phyloP scores from a whole-genome alignment of 1,139 yeast species.

The Arxiozyma slooffiae region DNA sequence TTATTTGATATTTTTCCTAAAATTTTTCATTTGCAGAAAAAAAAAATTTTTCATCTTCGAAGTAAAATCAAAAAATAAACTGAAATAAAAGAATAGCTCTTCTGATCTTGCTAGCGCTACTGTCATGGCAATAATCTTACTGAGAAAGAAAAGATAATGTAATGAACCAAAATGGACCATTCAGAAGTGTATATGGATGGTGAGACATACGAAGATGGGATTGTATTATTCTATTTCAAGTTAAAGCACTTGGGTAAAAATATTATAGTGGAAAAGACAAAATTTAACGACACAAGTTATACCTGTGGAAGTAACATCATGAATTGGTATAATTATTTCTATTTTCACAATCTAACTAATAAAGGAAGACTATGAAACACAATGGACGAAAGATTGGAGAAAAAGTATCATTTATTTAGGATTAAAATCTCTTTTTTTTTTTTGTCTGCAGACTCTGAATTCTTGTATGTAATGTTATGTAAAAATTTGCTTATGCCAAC shows the following conservation, averaged over 20 bases:
- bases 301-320: not conserved
- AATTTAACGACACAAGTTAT: no score
- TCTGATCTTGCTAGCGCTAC: not conserved
- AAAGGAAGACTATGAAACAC: not conserved
- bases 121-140: not conserved
- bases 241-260: not conserved
- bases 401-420: not conserved
- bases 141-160: not conserved
- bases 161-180: not conserved
- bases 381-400: no score
- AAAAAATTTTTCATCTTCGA: no score
- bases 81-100: not conserved
- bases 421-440: not conserved
- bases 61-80: no score
- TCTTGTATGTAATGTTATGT: conserved; percentile 10
- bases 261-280: not conserved
- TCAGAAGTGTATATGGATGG: not conserved
- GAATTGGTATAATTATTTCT: no score
- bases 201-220: no score
- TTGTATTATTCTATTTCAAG: no score
- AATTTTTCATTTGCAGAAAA: not conserved
- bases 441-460: conserved; percentile 21
- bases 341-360: not conserved
- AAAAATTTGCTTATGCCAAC: conserved; percentile 15
- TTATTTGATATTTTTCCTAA: not conserved